Percentiles rank a stretch among this genome's conserved stretches.
These are phyloP conservation scores for Phytophthora cactorum DNA, from an alignment of 352 stramenopile genomes.

Conservation along the genomic window DNA sequence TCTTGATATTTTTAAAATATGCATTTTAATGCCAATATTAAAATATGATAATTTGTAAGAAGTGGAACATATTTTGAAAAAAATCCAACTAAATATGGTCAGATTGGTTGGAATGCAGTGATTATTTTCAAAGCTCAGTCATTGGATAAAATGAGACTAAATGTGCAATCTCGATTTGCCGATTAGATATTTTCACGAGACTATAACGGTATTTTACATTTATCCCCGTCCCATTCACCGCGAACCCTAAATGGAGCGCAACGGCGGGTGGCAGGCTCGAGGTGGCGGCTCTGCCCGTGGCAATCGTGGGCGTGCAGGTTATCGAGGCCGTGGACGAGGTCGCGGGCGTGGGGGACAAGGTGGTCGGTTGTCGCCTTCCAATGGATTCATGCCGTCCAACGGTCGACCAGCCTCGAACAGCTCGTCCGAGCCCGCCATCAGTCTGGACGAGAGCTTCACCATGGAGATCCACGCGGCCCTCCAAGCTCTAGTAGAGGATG, in stretches of 20 bases:
- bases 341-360: slow-evolving; percentile 15
- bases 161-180: too few relatives aligned
- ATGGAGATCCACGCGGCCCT: slow-evolving; percentile 70
- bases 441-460: slow-evolving; percentile 71
- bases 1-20: too few relatives aligned
- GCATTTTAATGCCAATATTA: too few relatives aligned
- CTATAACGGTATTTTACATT: too few relatives aligned
- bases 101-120: too few relatives aligned
- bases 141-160: too few relatives aligned
- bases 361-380: slow-evolving; percentile 18
- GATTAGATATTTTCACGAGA: too few relatives aligned
- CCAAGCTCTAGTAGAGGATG: slow-evolving; percentile 72
- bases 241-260: slow-evolving; percentile 14
- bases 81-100: too few relatives aligned
- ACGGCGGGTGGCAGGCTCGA: slow-evolving; percentile 3
- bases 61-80: too few relatives aligned
- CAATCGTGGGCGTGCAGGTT: slow-evolving; percentile 9
- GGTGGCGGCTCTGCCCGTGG: slow-evolving; percentile 7
- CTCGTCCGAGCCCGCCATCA: slow-evolving; percentile 42
- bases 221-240: too few relatives aligned
- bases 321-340: slow-evolving; percentile 18
- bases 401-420: slow-evolving; percentile 4
- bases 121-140: too few relatives aligned
- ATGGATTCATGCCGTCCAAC: slow-evolving; percentile 10
- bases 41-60: too few relatives aligned